phyloP scores from a whole-genome alignment of 805 yeast genomes.

The Kodamaea leandrae region DNA sequence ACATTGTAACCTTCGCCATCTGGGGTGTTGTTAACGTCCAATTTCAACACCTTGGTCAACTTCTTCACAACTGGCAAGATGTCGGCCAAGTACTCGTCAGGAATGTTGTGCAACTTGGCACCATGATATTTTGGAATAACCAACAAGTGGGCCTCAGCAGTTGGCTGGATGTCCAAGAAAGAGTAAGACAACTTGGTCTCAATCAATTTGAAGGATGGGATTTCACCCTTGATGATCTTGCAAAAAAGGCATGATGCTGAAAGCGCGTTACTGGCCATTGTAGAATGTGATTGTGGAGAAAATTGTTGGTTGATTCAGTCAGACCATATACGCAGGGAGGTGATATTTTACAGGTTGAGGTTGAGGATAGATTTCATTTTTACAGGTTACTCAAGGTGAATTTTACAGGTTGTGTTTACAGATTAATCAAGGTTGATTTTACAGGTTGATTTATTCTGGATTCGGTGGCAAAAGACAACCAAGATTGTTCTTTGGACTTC shows the following conservation, averaged over 20 bases:
- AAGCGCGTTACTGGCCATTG: too few species aligned
- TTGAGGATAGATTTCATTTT: not conserved
- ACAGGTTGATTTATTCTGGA: not conserved
- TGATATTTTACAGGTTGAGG: not conserved
- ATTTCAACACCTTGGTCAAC: slow-evolving; percentile 68
- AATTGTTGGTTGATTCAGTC: too few species aligned
- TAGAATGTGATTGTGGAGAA: not conserved
- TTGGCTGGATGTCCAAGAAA: slow-evolving; percentile 91
- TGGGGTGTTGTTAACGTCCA: slow-evolving; percentile 59
- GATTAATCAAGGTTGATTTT: not conserved
- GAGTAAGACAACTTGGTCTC: slow-evolving; percentile 84
- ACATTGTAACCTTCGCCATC: slow-evolving; percentile 79
- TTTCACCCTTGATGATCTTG: slow-evolving; percentile 92
- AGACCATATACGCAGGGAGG: too few species aligned
- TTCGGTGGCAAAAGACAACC: not conserved
- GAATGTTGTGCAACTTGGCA: slow-evolving; percentile 85
- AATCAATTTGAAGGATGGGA: slow-evolving; percentile 85
- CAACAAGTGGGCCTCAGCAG: slow-evolving; percentile 82
- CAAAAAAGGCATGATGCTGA: slow-evolving; percentile 73
- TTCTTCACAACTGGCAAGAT: slow-evolving; percentile 86
- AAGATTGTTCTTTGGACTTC: not conserved
- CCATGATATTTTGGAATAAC: slow-evolving; percentile 94
- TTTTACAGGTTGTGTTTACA: not conserved
- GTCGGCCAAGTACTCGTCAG: slow-evolving; percentile 87
- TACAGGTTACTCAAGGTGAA: not conserved